These are phyloP conservation scores for Jimgerdemannia flammicorona DNA, from an alignment of 192 early-diverging fungal species.

Conservation along the genomic window DNA sequence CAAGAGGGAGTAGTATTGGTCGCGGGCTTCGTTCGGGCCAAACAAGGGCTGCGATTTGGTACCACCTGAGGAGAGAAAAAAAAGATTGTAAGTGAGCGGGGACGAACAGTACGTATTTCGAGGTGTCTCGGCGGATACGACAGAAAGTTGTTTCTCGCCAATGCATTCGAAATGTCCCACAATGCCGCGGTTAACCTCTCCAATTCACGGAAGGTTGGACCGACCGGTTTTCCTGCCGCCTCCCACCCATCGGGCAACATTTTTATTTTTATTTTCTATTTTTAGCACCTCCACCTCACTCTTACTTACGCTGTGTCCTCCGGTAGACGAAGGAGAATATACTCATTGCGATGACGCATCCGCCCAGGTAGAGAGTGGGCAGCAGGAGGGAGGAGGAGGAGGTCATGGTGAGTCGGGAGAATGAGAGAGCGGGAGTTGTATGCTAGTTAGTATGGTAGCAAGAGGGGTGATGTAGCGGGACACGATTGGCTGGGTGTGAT, in stretches of 20 bases:
- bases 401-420: neutral
- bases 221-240: too few species aligned
- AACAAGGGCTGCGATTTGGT: constrained; percentile 68
- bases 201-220: too few species aligned
- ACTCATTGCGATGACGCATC: constrained; percentile 36
- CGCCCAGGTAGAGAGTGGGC: constrained; percentile 32
- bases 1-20: constrained; percentile 62
- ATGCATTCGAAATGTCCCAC: too few species aligned
- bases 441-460: too few species aligned
- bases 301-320: constrained; percentile 20
- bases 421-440: neutral
- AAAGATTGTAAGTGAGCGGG: neutral
- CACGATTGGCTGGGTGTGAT: too few species aligned
- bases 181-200: too few species aligned
- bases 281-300: neutral
- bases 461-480: too few species aligned
- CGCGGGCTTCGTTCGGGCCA: constrained; percentile 51
- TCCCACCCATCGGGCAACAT: too few species aligned
- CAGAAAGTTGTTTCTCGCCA: too few species aligned
- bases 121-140: too few species aligned
- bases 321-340: constrained; percentile 32
- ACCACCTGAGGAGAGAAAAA: constrained; percentile 11
- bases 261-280: too few species aligned
- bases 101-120: too few species aligned
- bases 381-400: constrained; percentile 20